Base-by-base conservation (phyloP, 106 monocot species). In the Allium sativum region DNA sequence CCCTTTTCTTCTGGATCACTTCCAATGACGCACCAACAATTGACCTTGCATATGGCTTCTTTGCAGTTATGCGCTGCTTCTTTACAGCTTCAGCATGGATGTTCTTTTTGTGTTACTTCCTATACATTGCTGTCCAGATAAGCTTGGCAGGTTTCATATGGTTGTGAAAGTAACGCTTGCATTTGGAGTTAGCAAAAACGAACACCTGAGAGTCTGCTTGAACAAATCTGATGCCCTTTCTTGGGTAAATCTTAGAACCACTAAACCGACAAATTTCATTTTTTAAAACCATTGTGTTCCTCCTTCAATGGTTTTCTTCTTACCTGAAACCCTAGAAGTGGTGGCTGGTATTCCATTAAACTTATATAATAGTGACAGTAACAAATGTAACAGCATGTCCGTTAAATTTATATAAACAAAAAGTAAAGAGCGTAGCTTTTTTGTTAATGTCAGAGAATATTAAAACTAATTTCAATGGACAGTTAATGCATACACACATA, bases 231-330 rank as follows among this genome's bases (percentile, higher is more conserved):
- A 82, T 82, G 56, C 82, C 82, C 71, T 74, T 77, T 18, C 82
- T 77, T 59, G 78, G 82, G 52, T 82, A 82, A 59, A 82, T 82
- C 67, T 82, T 82, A 3, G 73, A 61, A 70, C 82, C 82, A 64
- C 82, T 82, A 21, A 82, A 82, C 18, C 82, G 82, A 44, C 82
- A 82, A 18, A 82, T 73, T 53, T 70, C 70, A 14, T 52, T 70
- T 53, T 62, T 70, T n/a, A n/a, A n/a, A n/a, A n/a, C n/a, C n/a
- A n/a, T n/a, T n/a, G n/a, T n/a, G n/a, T n/a, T n/a, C n/a, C n/a
- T n/a, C n/a, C n/a, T n/a, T n/a, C n/a, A n/a, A n/a, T n/a, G n/a
- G n/a, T n/a, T n/a, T n/a, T n/a, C n/a, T n/a, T n/a, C n/a, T n/a
- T n/a, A n/a, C n/a, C n/a, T n/a, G n/a, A n/a, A n/a, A n/a, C n/a